Evolutionary conservation across 306 rosid genomes (phyloP).

Genomic region (Lupinus albus): DNA sequence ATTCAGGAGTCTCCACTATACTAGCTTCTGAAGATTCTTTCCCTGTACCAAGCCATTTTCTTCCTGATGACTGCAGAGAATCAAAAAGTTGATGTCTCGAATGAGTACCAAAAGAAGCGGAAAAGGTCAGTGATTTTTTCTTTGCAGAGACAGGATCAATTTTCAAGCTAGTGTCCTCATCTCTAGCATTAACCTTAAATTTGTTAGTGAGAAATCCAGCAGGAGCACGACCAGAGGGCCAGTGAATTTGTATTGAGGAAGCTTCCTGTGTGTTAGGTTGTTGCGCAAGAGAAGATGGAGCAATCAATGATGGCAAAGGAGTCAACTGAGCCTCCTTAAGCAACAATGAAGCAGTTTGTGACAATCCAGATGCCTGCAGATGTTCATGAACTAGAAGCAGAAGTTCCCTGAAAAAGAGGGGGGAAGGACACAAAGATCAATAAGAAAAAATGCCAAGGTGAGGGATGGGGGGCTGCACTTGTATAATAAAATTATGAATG

Average conservation of each 20-base stretch:
- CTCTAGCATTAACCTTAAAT: conserved; percentile 54
- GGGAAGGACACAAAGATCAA: conserved; percentile 12
- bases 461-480: background rate
- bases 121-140: conserved; percentile 73
- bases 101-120: conserved; percentile 68
- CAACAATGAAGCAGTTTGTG: conserved; percentile 64
- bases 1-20: conserved; percentile 52
- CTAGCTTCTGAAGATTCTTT: conserved; percentile 58
- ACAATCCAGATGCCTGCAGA: conserved; percentile 91
- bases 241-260: conserved; percentile 63
- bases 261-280: conserved; percentile 74
- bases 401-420: conserved; percentile 71
- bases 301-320: conserved; percentile 76
- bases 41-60: conserved; percentile 49
- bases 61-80: conserved; percentile 47
- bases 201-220: conserved; percentile 73
- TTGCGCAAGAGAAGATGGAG: conserved; percentile 71
- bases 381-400: conserved; percentile 91
- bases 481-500: background rate
- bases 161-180: conserved; percentile 63
- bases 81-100: conserved; percentile 60
- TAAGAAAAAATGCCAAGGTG: conserved; percentile 4
- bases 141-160: conserved; percentile 55
- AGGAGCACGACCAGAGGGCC: conserved; percentile 86
- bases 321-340: conserved; percentile 95